Conservation (phyloP, 495 filamentous ascomycete genomes). For the Acidomyces sp. region DNA sequence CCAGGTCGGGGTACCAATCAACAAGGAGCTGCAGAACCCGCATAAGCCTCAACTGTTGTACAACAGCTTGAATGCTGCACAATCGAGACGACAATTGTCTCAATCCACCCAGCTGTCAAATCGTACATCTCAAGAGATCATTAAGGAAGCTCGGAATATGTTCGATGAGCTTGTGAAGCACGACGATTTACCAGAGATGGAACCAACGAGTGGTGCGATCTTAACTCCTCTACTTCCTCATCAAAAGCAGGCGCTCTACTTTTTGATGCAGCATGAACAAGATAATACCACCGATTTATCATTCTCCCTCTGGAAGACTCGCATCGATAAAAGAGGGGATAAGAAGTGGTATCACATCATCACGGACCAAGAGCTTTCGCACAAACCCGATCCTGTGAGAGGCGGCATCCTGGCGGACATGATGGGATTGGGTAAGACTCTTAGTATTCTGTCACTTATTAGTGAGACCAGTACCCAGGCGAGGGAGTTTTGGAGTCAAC, state of each 20-base stretch:
- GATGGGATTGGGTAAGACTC: conserved; percentile 94
- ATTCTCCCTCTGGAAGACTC: conserved; percentile 48
- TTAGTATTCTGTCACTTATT: conserved; percentile 73
- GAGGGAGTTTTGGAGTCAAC: conserved; percentile 38
- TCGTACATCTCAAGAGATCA: conserved; percentile 71
- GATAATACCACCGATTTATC: conserved; percentile 39
- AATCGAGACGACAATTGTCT: conserved; percentile 1
- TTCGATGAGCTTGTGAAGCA: conserved; percentile 67
- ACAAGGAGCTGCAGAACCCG: conserved; percentile 39
- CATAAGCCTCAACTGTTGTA: conserved; percentile 26
- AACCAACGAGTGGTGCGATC: conserved; percentile 44
- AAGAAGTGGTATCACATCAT: conserved; percentile 62
- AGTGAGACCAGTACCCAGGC: conserved; percentile 48
- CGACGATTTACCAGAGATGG: conserved; percentile 65
- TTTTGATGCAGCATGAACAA: conserved; percentile 72
- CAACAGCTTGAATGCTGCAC: neutral
- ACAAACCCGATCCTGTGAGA: conserved; percentile 54
- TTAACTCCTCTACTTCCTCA: conserved; percentile 63
- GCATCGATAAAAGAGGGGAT: conserved; percentile 33
- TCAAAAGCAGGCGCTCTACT: conserved; percentile 83
- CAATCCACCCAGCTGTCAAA: conserved; percentile 32
- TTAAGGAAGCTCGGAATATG: conserved; percentile 68
- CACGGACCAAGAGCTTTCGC: conserved; percentile 49
- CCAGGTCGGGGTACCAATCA: conserved; percentile 4
- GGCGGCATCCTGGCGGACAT: conserved; percentile 94